phyloP scores from a whole-genome alignment of 2,329 filamentous ascomycete species.

The Cladosporium colombiae region DNA sequence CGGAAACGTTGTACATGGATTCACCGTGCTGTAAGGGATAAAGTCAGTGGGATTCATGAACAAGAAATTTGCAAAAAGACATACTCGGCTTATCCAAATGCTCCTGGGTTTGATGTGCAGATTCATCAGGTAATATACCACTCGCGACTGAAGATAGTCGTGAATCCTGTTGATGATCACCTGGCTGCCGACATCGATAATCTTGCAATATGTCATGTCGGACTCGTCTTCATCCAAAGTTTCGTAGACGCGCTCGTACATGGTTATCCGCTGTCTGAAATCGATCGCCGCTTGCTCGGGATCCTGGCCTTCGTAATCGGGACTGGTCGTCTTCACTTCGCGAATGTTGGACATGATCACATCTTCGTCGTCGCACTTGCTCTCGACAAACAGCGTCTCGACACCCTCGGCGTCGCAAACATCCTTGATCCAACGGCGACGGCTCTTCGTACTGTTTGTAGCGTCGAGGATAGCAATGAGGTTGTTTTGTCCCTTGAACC shows the following conservation, averaged over 20 bases:
- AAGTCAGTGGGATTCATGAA: background rate
- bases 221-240: constrained; percentile 88
- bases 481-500: constrained; percentile 77
- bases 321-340: constrained; percentile 87
- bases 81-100: constrained; percentile 83
- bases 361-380: constrained; percentile 92
- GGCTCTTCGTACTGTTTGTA: constrained; percentile 90
- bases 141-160: constrained; percentile 92
- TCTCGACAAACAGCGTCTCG: constrained; percentile 94
- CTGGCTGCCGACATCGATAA: constrained; percentile 93
- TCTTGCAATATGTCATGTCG: constrained; percentile 90
- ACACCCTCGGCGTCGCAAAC: constrained; percentile 69
- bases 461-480: constrained; percentile 93
- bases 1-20: constrained; percentile 85
- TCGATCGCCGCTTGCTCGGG: constrained; percentile 87
- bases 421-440: constrained; percentile 88
- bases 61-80: constrained; percentile 12
- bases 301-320: constrained; percentile 92
- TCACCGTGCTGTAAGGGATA: constrained; percentile 73
- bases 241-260: constrained; percentile 97
- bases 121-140: constrained; percentile 99
- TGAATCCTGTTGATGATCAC: constrained; percentile 98
- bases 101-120: constrained; percentile 94
- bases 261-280: constrained; percentile 90
- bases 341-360: constrained; percentile 98